Evolutionary conservation across 257 asterid species (phyloP), one percentile per base, ranked within the genome.

Genomic region (Lavandula angustifolia): DNA sequence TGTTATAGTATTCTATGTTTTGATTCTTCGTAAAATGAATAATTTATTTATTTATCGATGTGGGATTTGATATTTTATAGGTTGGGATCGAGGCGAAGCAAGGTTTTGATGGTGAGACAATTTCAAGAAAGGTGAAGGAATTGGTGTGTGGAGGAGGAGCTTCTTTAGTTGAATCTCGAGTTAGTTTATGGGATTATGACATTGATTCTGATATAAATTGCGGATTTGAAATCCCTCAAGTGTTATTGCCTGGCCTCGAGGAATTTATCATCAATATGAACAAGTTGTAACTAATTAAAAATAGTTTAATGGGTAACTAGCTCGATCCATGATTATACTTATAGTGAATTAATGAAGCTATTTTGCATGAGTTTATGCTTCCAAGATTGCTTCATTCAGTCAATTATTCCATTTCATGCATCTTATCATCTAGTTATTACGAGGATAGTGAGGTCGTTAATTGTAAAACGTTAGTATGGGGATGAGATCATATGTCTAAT

Each of bases 101-200:
- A 37, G 50, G 73, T 3, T 50, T 42, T 7, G 76, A 67, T 51
- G 70, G 64, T 8, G 38, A 64, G 62, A 60, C 70, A 49, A 44
- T 78, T 14, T 47, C 75, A 2, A 59, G 54, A 32, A 78, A 67
- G 66, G 9, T 69, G 57, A 74, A 76, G 67, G 69, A 78, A 38
- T 22, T 79, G 58, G 46, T 71, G 6, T 56, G 49, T 44, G 79
- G 74, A 46, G 79, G 74, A 46, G 34, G 77, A 52, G 38, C 9
- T 54, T 62, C 73, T 5, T 38, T 63, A 12, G 54, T 52, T 61
- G 83, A 78, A 71, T 74, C 84, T 49, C 56, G 68, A 29, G 18
- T 57, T 14, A 41, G 66, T 35, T 56, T 68, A 54, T 83, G 76
- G 81, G 86, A 84, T 50, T 76, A 60, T 12, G 78, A 58, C 48